Base-by-base conservation (phyloP, 1,284 basidiomycete species). In the Ustilago bromivora region DNA sequence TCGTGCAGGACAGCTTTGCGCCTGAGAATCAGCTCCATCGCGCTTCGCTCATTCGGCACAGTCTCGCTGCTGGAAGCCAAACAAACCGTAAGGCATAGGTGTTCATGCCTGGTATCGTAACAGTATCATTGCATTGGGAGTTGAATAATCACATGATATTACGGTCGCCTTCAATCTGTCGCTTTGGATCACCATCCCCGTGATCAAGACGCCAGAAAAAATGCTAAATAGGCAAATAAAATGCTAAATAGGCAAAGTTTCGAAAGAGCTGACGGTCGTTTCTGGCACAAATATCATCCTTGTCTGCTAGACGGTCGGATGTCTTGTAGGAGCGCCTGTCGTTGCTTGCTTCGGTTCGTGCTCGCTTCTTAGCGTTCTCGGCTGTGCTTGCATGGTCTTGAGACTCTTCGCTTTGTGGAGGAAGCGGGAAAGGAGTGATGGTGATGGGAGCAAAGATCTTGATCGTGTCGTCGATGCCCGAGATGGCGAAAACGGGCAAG, bases 381-480 rank as follows among this genome's bases (percentile, higher is more conserved):
- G 2, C 23, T 23, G 61, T 8, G 28, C 23, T 34, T 9, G 13
- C n/a, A 23, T 43, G 34, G 1, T 8, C 32, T 8, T 10, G 23
- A 3, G 34, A 2, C 12, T 35, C 13, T 43, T 40, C 10, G 1
- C n/a, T 47, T 7, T 36, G 35, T 38, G 19, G 36, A 10, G 58
- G 8, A 17, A 61, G 57, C 13, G 64, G 56, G 11, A 61, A 69
- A 13, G 71, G 62, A n/a, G 66, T 65, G 17, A 57, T 19, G 8
- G 57, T 56, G 59, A 75, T 52, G 4, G 93, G 92, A 0, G 91
- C 90, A 86, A 95, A 94, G 47, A 95, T 86, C 89, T 97, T 97
- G 71, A 96, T 90, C 0, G 93, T 94, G 8, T 90, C 88, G 85
- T 97, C 95, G 70, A 98, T 96, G 1, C 95, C 95, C 82, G 92